Percentiles rank a stretch among this genome's conserved stretches.
Conservation (phyloP, 768 basidiomycete genomes). For the Termitomyces sp. region DNA sequence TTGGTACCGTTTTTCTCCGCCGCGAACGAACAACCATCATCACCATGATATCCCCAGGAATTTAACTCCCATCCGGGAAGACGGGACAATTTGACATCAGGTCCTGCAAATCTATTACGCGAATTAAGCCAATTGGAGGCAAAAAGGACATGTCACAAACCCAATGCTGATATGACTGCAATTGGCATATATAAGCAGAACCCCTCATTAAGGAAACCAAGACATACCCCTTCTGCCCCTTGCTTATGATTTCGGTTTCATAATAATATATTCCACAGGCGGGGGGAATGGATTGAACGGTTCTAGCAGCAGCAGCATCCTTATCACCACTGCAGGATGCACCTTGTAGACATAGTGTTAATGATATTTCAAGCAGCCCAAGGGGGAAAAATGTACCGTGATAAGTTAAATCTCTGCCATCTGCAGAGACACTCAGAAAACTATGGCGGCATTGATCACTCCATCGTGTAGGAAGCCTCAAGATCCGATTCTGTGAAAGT, state of each 20-base stretch:
- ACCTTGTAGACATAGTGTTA: conserved; percentile 27
- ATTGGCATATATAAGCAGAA: conserved; percentile 14
- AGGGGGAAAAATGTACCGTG: conserved; percentile 39
- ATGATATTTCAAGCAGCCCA: background rate
- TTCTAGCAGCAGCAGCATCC: conserved; percentile 82
- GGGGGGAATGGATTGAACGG: conserved; percentile 72
- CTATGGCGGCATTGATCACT: conserved; percentile 60
- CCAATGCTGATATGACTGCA: conserved; percentile 77
- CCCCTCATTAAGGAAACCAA: conserved; percentile 1
- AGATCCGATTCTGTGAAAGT: conserved; percentile 32
- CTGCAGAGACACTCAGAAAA: conserved; percentile 54
- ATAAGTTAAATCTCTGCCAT: conserved; percentile 72
- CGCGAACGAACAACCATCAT: conserved; percentile 77
- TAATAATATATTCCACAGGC: conserved; percentile 94
- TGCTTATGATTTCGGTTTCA: conserved; percentile 81
- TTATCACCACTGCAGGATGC: conserved; percentile 57
- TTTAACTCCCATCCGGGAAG: conserved; percentile 83
- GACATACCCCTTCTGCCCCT: conserved; percentile 74
- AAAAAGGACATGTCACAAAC: conserved; percentile 32
- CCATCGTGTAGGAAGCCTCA: conserved; percentile 76
- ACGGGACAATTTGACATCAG: conserved; percentile 60
- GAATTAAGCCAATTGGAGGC: conserved; percentile 2
- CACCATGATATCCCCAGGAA: conserved; percentile 94
- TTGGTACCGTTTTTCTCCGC: conserved; percentile 64
- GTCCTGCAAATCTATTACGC: conserved; percentile 57